Conservation (phyloP, 1,139 yeast genomes). For the Protomyces arabidopsidicola region DNA sequence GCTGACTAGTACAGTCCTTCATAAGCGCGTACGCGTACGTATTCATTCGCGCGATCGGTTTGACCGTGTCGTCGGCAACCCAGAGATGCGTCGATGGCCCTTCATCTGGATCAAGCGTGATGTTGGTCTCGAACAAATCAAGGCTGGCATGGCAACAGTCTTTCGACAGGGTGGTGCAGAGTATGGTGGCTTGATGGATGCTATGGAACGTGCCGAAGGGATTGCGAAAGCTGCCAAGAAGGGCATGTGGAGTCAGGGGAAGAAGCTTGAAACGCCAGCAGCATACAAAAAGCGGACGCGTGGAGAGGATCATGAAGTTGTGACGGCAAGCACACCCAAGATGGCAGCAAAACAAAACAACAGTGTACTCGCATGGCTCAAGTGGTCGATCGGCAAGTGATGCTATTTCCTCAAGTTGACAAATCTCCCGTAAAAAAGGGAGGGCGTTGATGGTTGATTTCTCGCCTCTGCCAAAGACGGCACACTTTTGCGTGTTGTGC, state of each 20-base stretch:
- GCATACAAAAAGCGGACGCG: slow-evolving; percentile 54
- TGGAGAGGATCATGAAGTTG: slow-evolving; percentile 7
- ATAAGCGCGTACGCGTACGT: slow-evolving; percentile 62
- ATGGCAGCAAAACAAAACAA: neutral
- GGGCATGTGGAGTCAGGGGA: slow-evolving; percentile 64
- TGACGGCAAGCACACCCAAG: neutral
- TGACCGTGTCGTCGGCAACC: slow-evolving; percentile 79
- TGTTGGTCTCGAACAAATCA: slow-evolving; percentile 81
- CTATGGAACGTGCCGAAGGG: slow-evolving; percentile 56
- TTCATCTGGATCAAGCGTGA: slow-evolving; percentile 66
- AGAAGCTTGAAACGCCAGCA: slow-evolving; percentile 68
- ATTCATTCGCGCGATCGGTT: slow-evolving; percentile 86
- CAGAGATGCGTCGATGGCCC: slow-evolving; percentile 45
- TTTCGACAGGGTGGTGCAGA: slow-evolving; percentile 87
- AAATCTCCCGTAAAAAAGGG: neutral
- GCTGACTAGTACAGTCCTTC: slow-evolving; percentile 61
- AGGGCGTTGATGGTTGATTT: neutral
- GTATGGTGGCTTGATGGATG: slow-evolving; percentile 67
- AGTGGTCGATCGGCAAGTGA: neutral
- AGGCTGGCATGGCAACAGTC: slow-evolving; percentile 75
- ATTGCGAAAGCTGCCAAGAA: slow-evolving; percentile 52
- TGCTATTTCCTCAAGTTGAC: neutral
- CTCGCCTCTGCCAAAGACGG: neutral
- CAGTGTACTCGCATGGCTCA: neutral
- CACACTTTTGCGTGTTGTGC: neutral